phyloP scores from a whole-genome alignment of 2,329 filamentous ascomycete genomes.

The Thielaviopsis euricoi region DNA sequence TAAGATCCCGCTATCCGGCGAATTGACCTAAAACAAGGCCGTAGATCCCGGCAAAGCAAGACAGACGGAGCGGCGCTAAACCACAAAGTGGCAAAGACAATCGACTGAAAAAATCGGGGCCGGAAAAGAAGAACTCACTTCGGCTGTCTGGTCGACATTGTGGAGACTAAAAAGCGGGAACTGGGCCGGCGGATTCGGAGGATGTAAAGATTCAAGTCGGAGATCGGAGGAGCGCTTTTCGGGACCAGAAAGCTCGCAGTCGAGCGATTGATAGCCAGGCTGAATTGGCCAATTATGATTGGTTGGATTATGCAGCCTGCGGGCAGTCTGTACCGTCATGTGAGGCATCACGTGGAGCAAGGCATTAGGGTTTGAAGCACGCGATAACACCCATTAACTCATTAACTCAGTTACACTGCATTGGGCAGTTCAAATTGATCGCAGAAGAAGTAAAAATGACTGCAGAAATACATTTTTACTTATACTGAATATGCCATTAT shows the following conservation, averaged over 20 bases:
- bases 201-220: background rate
- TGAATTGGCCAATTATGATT: slow-evolving; percentile 4
- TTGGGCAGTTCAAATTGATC: too few relatives aligned
- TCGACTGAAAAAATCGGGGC: too few relatives aligned
- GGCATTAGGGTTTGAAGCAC: background rate
- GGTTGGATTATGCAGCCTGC: background rate
- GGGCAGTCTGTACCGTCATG: background rate
- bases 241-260: background rate
- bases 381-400: background rate
- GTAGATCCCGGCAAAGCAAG: slow-evolving; percentile 12
- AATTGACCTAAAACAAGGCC: background rate
- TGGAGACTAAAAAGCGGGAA: slow-evolving; percentile 14
- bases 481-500: too few relatives aligned
- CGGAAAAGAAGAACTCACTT: slow-evolving; percentile 20
- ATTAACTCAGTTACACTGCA: too few relatives aligned
- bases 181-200: background rate
- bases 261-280: background rate
- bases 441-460: too few relatives aligned
- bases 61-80: too few relatives aligned
- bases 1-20: too few relatives aligned
- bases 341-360: background rate
- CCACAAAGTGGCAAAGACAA: too few relatives aligned
- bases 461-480: too few relatives aligned
- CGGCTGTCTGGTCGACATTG: slow-evolving; percentile 26
- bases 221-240: background rate